Conservation (phyloP, 2,329 filamentous ascomycete species). For the Pseudogymnoascus sp. region DNA sequence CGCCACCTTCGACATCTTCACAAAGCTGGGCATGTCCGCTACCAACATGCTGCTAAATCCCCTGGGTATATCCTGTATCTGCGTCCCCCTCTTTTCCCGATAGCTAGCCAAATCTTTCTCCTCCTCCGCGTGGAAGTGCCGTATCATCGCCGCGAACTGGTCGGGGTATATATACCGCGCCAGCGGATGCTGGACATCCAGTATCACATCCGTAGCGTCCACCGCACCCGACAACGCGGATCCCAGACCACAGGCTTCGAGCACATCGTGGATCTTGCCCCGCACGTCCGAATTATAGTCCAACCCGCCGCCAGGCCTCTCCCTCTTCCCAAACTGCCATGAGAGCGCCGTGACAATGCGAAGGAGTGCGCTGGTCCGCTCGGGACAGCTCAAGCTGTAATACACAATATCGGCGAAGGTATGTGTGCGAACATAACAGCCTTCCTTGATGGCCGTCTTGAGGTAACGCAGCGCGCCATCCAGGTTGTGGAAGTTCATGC, state of each 20-base stretch:
- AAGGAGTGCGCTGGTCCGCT: not conserved
- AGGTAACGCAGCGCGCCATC: conserved; percentile 20
- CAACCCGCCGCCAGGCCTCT: not conserved
- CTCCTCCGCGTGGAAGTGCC: not conserved
- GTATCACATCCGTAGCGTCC: not conserved
- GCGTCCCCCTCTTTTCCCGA: not conserved
- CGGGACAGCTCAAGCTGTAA: conserved; percentile 12
- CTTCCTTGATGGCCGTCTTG: conserved; percentile 22
- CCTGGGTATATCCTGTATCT: not conserved
- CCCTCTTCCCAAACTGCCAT: not conserved
- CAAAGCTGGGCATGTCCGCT: not conserved
- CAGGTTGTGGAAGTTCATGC: conserved; percentile 17
- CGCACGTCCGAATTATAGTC: not conserved
- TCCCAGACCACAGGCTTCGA: not conserved
- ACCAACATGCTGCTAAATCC: not conserved
- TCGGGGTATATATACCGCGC: not conserved
- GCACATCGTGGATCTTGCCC: not conserved
- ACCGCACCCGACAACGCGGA: not conserved
- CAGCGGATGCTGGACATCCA: not conserved
- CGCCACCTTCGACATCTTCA: not conserved
- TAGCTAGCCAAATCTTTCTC: not conserved
- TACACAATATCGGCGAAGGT: conserved; percentile 18
- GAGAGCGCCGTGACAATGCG: not conserved
- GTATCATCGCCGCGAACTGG: not conserved
- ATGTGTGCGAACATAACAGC: conserved; percentile 15